Percentiles rank a stretch among this genome's conserved stretches.
These are phyloP conservation scores for Teunomyces tritomae DNA, from an alignment of 805 yeast species.

Conservation along the genomic window DNA sequence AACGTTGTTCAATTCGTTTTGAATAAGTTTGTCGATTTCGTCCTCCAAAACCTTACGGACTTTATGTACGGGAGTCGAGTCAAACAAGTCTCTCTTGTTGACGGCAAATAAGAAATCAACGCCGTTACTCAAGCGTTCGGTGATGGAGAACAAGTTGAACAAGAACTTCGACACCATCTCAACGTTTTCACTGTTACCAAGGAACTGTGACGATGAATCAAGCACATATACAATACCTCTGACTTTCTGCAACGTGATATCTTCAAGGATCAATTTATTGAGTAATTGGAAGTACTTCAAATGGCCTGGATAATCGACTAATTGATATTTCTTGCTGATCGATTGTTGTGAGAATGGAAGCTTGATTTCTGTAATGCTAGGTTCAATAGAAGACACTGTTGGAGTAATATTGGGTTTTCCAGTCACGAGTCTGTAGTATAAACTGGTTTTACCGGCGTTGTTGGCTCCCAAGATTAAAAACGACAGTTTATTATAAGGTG, in stretches of 20 bases:
- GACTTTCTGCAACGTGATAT: slow-evolving; percentile 37
- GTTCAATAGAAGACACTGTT: slow-evolving; percentile 40
- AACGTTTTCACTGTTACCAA: slow-evolving; percentile 35
- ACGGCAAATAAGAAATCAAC: slow-evolving; percentile 75
- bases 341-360: slow-evolving; percentile 35
- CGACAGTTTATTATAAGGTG: slow-evolving; percentile 45
- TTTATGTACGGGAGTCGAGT: slow-evolving; percentile 67
- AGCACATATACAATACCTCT: slow-evolving; percentile 73
- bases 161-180: slow-evolving; percentile 54
- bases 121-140: slow-evolving; percentile 68
- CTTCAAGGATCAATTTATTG: slow-evolving; percentile 46
- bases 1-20: slow-evolving; percentile 37
- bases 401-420: slow-evolving; percentile 11
- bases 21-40: slow-evolving; percentile 58
- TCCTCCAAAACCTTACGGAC: slow-evolving; percentile 57
- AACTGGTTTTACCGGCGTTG: slow-evolving; percentile 63
- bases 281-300: slow-evolving; percentile 62
- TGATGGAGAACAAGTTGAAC: slow-evolving; percentile 54
- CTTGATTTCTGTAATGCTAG: slow-evolving; percentile 25
- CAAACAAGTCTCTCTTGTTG: slow-evolving; percentile 84
- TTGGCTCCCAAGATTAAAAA: slow-evolving; percentile 65
- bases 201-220: slow-evolving; percentile 65
- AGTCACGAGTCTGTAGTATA: slow-evolving; percentile 37
- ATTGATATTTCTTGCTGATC: slow-evolving; percentile 39
- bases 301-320: slow-evolving; percentile 90